Base-by-base conservation (phyloP, 441 rosid species). In the Biscutella laevigata region DNA sequence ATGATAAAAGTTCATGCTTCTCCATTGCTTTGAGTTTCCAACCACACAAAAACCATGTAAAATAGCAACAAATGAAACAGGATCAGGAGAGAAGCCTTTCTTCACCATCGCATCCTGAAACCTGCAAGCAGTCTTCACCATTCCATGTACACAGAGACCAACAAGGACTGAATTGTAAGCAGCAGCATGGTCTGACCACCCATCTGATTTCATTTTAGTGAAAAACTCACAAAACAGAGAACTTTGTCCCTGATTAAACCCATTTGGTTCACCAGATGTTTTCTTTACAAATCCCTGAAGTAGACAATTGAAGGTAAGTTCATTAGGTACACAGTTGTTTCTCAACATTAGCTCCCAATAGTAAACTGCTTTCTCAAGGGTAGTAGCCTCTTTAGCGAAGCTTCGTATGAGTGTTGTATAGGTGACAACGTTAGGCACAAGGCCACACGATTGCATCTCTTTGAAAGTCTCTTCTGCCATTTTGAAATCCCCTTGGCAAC, bases 351-450 rank as follows among this genome's bases (percentile, higher is more conserved):
- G 71, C 56, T 90, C 89, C 69, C 88, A 87, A 51, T 69, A 77
- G 30, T 56, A 72, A 56, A 71, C 77, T 41, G 92, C 91, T 68
- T 75, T 84, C 58, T 62, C 57, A 47, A 79, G 75, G 40, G 70
- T 75, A 64, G 83, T 71, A 68, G 79, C 71, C 63, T 61, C 83
- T 77, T 78, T 84, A 69, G 74, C 77, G 41, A 78, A 84, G 62
- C 64, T 66, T 48, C 79, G 77, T 22, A 90, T 82, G 26, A 90
- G 70, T 46, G 73, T 75, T 59, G 80, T 82, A 70, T 84, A 87
- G 37, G 97, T 90, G 20, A 82, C 78, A 28, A 81, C 89, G 60
- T 79, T 90, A 51, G 96, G 86, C 57, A 77, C 70, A 71, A 78
- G 69, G 53, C 78, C 86, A 66, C 46, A 42, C 10, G 74, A 66